Conservation (phyloP, 768 basidiomycete genomes). For the Pleurotus ostreatus region DNA sequence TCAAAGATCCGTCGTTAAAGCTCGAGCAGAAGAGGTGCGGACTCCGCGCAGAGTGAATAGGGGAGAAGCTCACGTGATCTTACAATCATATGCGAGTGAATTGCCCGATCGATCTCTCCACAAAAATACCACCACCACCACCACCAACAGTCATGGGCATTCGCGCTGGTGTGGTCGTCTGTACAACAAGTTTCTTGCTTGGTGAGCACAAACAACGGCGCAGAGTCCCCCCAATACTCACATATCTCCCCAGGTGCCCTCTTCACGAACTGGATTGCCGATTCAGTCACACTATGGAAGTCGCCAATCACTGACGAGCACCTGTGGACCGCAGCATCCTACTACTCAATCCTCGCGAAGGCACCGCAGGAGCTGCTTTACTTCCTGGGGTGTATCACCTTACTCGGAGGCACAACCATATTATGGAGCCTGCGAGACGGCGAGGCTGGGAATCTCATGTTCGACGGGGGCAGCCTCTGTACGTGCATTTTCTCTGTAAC, state of each 20-base stretch:
- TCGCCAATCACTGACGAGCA: constrained; percentile 81
- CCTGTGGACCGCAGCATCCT: constrained; percentile 77
- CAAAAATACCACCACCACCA: constrained; percentile 1
- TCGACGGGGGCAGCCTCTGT: constrained; percentile 89
- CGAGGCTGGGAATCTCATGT: constrained; percentile 83
- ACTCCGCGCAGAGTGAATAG: neutral
- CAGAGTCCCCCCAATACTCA: constrained; percentile 1
- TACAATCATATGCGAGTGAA: neutral
- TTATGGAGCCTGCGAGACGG: constrained; percentile 78
- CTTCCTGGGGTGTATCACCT: constrained; percentile 49
- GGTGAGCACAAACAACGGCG: constrained; percentile 53
- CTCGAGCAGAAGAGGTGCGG: too few species aligned
- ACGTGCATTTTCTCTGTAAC: neutral
- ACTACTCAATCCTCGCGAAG: constrained; percentile 76
- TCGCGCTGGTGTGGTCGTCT: constrained; percentile 71
- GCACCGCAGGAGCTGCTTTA: constrained; percentile 55
- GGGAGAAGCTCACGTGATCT: neutral
- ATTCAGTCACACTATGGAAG: constrained; percentile 87
- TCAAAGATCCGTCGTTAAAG: too few species aligned
- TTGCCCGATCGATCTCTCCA: neutral
- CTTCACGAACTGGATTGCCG: constrained; percentile 92
- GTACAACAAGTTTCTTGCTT: constrained; percentile 74
- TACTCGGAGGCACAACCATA: constrained; percentile 62
- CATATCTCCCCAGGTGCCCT: constrained; percentile 50
- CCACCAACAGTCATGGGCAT: constrained; percentile 49